Conservation (phyloP, 495 filamentous ascomycete species). For the Neurospora sp. region DNA sequence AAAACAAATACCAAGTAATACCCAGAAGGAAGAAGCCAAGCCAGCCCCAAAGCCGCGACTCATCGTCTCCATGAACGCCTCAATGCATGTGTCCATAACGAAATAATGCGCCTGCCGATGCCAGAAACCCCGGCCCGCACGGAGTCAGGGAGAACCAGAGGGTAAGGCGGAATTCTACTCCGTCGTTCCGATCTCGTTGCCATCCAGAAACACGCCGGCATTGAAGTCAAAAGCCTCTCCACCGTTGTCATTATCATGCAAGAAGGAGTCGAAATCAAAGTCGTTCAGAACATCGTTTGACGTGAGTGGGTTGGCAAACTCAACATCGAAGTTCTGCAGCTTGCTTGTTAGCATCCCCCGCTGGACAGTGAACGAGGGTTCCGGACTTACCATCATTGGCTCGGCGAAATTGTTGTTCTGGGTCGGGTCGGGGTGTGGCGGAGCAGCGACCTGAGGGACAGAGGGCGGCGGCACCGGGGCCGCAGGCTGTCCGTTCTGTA, state of each 20-base stretch:
- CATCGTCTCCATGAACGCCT: not conserved
- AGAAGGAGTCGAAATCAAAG: conserved; percentile 95
- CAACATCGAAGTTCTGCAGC: conserved; percentile 35
- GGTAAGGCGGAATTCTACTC: conserved; percentile 28
- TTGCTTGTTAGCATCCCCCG: conserved; percentile 5
- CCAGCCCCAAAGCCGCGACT: not conserved
- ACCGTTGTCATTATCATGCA: conserved; percentile 39
- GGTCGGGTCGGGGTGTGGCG: conserved; percentile 32
- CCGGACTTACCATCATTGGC: conserved; percentile 25
- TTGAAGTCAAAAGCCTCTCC: conserved; percentile 40
- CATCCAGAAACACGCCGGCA: conserved; percentile 25
- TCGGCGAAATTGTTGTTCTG: conserved; percentile 23
- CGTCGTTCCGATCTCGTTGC: conserved; percentile 36
- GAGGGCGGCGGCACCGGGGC: conserved; percentile 31
- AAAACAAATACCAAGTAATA: not conserved
- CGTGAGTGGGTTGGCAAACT: conserved; percentile 51
- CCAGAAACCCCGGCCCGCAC: conserved; percentile 39
- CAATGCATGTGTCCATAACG: not conserved
- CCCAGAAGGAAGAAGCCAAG: not conserved
- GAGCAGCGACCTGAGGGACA: conserved; percentile 35
- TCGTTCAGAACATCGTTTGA: conserved; percentile 69
- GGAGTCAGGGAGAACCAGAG: conserved; percentile 26
- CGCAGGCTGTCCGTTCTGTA: conserved; percentile 35
- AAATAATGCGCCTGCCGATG: conserved; percentile 14
- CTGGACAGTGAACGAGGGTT: not conserved